Percentiles rank a stretch among this genome's conserved stretches.
phyloP scores from a whole-genome alignment of 2,329 filamentous ascomycete genomes.

The Alternaria ethzedia region DNA sequence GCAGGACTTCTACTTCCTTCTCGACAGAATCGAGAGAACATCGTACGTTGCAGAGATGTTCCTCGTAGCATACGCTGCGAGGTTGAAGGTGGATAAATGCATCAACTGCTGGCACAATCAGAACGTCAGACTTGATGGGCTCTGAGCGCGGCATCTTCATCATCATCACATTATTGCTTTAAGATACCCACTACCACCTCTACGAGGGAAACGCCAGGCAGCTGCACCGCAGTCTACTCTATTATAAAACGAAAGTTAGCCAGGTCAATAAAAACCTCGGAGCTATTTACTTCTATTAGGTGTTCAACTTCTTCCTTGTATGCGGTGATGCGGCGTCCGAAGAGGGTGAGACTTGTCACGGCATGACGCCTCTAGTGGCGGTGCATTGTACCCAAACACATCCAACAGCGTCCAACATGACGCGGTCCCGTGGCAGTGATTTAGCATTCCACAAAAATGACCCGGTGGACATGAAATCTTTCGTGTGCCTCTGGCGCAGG shows the following conservation, averaged over 20 bases:
- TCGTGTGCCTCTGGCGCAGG: constrained; percentile 29
- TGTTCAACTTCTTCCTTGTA: neutral
- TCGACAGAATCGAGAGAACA: constrained; percentile 32
- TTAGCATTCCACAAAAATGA: neutral
- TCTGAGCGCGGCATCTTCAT: neutral
- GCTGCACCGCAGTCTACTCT: neutral
- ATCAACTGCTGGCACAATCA: constrained; percentile 32
- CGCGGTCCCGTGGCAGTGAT: constrained; percentile 31
- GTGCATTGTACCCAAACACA: constrained; percentile 3
- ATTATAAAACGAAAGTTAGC: neutral
- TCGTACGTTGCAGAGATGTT: constrained; percentile 21
- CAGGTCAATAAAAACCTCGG: neutral
- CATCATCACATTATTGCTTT: neutral
- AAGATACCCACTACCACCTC: neutral
- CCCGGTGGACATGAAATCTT: constrained; percentile 12
- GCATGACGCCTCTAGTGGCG: constrained; percentile 14
- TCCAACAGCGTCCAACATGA: constrained; percentile 22
- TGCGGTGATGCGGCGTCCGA: neutral
- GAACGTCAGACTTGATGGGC: constrained; percentile 15
- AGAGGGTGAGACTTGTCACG: neutral
- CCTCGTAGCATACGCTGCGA: constrained; percentile 21
- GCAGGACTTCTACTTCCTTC: constrained; percentile 35
- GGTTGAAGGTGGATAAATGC: constrained; percentile 29
- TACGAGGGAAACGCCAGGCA: neutral
- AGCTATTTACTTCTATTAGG: neutral